Percentiles rank a stretch among this genome's conserved stretches.
Conservation (phyloP, 2,329 filamentous ascomycete species). For the Lachnellula subtilissima region DNA sequence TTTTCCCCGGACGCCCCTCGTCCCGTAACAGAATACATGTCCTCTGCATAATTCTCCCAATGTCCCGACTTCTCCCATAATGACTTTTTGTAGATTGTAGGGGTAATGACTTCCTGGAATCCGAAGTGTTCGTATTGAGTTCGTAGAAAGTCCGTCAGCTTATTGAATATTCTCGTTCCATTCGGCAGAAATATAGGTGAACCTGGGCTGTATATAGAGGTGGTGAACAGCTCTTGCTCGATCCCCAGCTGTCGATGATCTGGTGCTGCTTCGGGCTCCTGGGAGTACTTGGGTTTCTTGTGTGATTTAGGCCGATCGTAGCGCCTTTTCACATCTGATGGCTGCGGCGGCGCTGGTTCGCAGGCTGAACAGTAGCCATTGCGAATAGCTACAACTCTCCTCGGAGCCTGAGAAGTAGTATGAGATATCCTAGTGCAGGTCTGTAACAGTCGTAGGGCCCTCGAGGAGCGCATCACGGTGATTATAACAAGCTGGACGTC, state of each 20-base stretch:
- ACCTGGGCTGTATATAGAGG: conserved; percentile 74
- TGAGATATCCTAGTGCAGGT: conserved; percentile 11
- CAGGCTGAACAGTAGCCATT: conserved; percentile 31
- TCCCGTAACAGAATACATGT: conserved; percentile 80
- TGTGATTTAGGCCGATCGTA: conserved; percentile 9
- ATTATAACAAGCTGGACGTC: neutral
- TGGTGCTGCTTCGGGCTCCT: conserved; percentile 20
- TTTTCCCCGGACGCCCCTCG: conserved; percentile 25
- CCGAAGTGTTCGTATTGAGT: conserved; percentile 81
- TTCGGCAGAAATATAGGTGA: conserved; percentile 81
- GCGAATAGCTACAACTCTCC: conserved; percentile 7
- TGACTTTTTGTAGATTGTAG: conserved; percentile 84
- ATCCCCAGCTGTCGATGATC: conserved; percentile 58
- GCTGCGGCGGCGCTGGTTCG: conserved; percentile 13
- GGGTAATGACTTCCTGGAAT: conserved; percentile 83
- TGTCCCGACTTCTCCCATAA: conserved; percentile 84
- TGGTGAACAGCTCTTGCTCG: conserved; percentile 73
- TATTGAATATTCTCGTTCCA: conserved; percentile 78
- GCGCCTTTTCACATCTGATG: neutral
- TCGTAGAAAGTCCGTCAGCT: conserved; percentile 74
- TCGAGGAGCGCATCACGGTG: conserved; percentile 29
- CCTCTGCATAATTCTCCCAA: conserved; percentile 83
- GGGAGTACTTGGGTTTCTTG: conserved; percentile 4
- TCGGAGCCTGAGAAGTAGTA: neutral
- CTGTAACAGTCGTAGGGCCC: conserved; percentile 24